Percentiles rank a stretch among this genome's conserved stretches.
Conservation (phyloP, 805 yeast species). For the Brettanomyces sp. region DNA sequence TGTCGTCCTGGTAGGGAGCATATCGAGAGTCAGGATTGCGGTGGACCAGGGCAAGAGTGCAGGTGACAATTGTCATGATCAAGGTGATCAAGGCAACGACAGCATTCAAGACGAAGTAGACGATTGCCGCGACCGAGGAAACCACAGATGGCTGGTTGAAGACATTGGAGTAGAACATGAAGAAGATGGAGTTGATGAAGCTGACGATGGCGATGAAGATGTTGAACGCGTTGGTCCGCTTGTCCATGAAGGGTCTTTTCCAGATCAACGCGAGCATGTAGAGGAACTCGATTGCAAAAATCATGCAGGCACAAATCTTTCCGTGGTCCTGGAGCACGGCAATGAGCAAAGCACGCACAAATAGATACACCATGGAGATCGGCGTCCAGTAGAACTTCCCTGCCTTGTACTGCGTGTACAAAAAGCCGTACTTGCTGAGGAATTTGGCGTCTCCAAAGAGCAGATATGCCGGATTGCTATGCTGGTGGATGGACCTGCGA, state of each 20-base stretch:
- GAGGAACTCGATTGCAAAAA: constrained; percentile 66
- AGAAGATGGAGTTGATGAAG: constrained; percentile 75
- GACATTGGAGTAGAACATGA: constrained; percentile 77
- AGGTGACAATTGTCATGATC: constrained; percentile 79
- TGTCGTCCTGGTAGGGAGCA: constrained; percentile 93
- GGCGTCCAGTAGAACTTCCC: constrained; percentile 76
- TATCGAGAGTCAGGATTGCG: constrained; percentile 93
- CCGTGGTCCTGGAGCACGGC: constrained; percentile 81
- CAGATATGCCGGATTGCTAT: constrained; percentile 86
- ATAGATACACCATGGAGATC: constrained; percentile 53
- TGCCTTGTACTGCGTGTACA: constrained; percentile 87
- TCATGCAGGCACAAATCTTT: constrained; percentile 67
- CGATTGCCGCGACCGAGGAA: constrained; percentile 86
- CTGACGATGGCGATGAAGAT: constrained; percentile 75
- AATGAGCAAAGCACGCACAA: constrained; percentile 71
- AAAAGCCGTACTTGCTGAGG: constrained; percentile 82
- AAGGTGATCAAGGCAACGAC: constrained; percentile 73
- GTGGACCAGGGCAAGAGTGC: constrained; percentile 72
- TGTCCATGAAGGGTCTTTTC: constrained; percentile 87
- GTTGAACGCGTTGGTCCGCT: constrained; percentile 88
- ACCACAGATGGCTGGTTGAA: constrained; percentile 81
- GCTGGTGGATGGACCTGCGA: constrained; percentile 55
- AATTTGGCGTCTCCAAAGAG: constrained; percentile 76
- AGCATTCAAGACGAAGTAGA: constrained; percentile 84
- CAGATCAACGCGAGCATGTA: constrained; percentile 59